A percentile compares a stretch with the other conserved stretches of the same genome.
phyloP scores from a whole-genome alignment of 768 basidiomycete species.

The Filobasidium wieringae region DNA sequence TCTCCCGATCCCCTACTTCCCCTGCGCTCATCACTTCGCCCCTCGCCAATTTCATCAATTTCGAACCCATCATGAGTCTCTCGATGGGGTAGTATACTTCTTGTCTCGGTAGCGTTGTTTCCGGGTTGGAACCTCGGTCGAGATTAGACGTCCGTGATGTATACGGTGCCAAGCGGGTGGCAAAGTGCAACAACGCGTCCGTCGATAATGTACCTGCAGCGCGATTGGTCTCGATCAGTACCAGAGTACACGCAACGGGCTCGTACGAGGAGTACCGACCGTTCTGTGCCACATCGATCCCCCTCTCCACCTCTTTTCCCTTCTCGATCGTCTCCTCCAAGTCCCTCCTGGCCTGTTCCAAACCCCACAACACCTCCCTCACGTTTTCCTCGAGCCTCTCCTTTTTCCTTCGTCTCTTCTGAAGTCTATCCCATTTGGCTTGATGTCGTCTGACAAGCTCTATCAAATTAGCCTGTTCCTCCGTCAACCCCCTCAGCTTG shows the following conservation, averaged over 20 bases:
- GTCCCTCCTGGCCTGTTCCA: not conserved
- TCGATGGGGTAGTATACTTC: constrained; percentile 6
- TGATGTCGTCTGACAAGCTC: constrained; percentile 6
- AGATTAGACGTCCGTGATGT: constrained; percentile 2
- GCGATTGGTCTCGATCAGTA: not conserved
- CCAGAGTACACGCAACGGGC: not conserved
- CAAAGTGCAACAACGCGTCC: constrained; percentile 2
- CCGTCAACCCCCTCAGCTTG: not conserved
- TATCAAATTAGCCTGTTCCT: constrained; percentile 9
- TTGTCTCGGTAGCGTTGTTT: not conserved
- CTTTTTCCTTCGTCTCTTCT: constrained; percentile 1
- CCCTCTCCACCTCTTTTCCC: constrained; percentile 60
- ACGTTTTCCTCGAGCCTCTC: constrained; percentile 2
- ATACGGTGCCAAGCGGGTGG: constrained; percentile 5
- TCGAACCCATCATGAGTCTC: constrained; percentile 4
- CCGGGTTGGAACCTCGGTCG: not conserved
- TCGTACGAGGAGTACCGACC: not conserved
- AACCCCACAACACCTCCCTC: not conserved
- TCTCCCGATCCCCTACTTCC: not conserved
- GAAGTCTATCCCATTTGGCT: not conserved
- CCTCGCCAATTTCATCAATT: constrained; percentile 1
- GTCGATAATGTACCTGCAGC: constrained; percentile 1
- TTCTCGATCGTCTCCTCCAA: constrained; percentile 10
- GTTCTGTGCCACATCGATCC: constrained; percentile 15
- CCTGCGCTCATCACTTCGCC: constrained; percentile 2